phyloP scores from a whole-genome alignment of 371 early-diverging fungal species.

The Umbelopsis sp. region DNA sequence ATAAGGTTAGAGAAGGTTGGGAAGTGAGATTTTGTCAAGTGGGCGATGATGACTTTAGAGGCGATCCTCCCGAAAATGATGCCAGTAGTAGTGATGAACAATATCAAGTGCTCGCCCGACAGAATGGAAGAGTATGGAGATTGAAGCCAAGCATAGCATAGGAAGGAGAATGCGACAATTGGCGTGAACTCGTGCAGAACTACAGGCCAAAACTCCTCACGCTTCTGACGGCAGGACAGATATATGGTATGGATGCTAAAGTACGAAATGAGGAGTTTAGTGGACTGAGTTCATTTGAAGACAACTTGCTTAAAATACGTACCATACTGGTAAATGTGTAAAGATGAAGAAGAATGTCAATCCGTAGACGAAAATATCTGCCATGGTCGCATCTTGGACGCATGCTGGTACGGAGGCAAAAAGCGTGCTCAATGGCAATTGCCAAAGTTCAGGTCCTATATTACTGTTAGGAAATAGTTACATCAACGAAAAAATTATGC shows the following conservation, averaged over 20 bases:
- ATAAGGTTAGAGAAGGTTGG: constrained; percentile 79
- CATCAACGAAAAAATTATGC: background rate
- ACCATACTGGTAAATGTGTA: constrained; percentile 50
- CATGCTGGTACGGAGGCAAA: background rate
- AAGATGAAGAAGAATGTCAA: constrained; percentile 38
- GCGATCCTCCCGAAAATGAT: constrained; percentile 89
- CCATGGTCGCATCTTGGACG: constrained; percentile 29
- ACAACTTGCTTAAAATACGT: constrained; percentile 14
- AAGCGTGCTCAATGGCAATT: background rate
- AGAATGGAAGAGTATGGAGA: constrained; percentile 71
- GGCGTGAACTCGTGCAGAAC: background rate
- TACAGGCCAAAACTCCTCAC: background rate
- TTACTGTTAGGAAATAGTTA: no score
- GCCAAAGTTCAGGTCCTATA: constrained; percentile 5
- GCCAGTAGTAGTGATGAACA: constrained; percentile 74
- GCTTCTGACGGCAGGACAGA: background rate
- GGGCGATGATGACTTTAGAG: constrained; percentile 87
- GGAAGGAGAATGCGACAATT: background rate
- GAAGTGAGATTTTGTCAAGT: constrained; percentile 79
- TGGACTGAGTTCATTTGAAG: background rate
- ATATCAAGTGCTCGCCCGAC: constrained; percentile 65
- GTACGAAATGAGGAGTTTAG: background rate
- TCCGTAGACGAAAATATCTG: constrained; percentile 45
- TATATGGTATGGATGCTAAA: constrained; percentile 2
- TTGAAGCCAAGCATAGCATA: constrained; percentile 58